A percentile compares a stretch with the other conserved stretches of the same genome.
Conservation (phyloP, 176 grass and related monocot genomes). For the Canna indica region DNA sequence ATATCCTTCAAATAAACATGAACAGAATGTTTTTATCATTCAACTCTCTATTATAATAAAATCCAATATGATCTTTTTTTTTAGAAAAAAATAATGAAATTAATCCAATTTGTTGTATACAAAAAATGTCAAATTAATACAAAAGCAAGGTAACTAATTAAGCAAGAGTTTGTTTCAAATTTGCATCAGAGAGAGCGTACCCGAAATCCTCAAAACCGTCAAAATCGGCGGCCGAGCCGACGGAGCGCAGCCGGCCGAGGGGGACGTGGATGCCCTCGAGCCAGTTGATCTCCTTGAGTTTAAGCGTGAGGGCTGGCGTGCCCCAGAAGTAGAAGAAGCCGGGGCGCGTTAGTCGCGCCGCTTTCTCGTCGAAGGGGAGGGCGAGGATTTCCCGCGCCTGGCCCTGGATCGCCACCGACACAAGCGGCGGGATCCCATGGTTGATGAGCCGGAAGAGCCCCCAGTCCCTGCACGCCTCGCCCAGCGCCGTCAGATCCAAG, state of each 20-base stretch:
- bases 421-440: conserved; percentile 39
- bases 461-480: conserved; percentile 20
- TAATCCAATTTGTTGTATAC: no score
- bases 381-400: conserved; percentile 12
- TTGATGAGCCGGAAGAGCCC: conserved; percentile 55
- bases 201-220: not conserved
- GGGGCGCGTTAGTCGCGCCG: not conserved
- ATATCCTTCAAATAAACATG: not conserved
- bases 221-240: not conserved
- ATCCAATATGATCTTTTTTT: no score
- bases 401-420: conserved; percentile 29
- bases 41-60: no score
- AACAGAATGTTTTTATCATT: no score
- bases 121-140: no score
- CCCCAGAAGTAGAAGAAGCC: conserved; percentile 53
- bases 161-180: no score
- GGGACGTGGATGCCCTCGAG: conserved; percentile 57
- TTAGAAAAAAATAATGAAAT: no score
- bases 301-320: conserved; percentile 47
- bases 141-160: no score
- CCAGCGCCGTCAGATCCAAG: conserved; percentile 9
- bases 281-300: conserved; percentile 49
- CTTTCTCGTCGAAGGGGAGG: conserved; percentile 30
- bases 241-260: not conserved
- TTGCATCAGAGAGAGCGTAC: not conserved